phyloP scores from a whole-genome alignment of 768 basidiomycete species.

The Coprinellus micaceus region DNA sequence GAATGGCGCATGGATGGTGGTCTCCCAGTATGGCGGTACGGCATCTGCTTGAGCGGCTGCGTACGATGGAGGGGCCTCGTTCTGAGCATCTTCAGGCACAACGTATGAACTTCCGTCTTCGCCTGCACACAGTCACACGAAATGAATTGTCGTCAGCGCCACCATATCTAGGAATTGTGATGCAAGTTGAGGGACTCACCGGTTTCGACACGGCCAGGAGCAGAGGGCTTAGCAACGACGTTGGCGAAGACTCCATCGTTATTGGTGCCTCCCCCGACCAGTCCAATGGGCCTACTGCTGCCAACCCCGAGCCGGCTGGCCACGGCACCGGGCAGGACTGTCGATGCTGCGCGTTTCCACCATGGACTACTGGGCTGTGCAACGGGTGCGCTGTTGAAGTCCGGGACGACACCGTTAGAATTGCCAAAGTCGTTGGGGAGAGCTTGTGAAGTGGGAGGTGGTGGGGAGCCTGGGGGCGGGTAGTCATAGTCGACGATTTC shows the following conservation, averaged over 20 bases:
- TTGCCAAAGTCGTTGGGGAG: constrained; percentile 73
- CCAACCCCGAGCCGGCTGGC: constrained; percentile 43
- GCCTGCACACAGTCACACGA: constrained; percentile 40
- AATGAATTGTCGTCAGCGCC: background rate
- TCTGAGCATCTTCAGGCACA: constrained; percentile 79
- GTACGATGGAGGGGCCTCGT: constrained; percentile 89
- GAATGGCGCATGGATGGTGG: constrained; percentile 89
- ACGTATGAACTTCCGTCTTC: constrained; percentile 69
- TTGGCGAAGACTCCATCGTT: constrained; percentile 97
- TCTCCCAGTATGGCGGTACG: constrained; percentile 98
- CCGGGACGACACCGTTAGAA: constrained; percentile 66
- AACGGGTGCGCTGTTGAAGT: constrained; percentile 33
- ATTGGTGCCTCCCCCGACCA: constrained; percentile 59
- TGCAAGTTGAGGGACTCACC: constrained; percentile 38
- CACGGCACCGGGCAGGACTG: constrained; percentile 54
- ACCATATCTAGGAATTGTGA: constrained; percentile 12
- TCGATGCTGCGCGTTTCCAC: constrained; percentile 51
- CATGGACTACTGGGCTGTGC: constrained; percentile 42
- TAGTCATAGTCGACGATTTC: constrained; percentile 76
- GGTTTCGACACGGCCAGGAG: constrained; percentile 55
- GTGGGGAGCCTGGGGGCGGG: constrained; percentile 83
- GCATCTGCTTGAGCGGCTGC: constrained; percentile 88
- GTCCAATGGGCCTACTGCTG: constrained; percentile 35
- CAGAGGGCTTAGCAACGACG: constrained; percentile 81
- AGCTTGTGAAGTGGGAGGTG: constrained; percentile 56